Conservation (phyloP, 768 basidiomycete species). For the Xerocomellus intermedius region DNA sequence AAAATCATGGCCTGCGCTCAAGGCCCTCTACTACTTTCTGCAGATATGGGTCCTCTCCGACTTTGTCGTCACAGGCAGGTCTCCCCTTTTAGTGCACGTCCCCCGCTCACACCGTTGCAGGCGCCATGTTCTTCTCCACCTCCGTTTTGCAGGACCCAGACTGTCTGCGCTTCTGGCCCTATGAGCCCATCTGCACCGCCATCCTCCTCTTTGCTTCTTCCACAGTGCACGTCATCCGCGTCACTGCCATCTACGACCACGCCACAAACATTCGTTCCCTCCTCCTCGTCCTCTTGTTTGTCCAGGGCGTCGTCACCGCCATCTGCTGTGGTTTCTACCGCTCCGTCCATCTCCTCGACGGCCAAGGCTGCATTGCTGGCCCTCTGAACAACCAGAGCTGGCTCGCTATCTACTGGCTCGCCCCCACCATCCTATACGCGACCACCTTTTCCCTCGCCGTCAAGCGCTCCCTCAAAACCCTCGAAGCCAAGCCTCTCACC, state of each 20-base stretch:
- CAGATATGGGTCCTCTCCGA: constrained; percentile 77
- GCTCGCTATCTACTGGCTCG: constrained; percentile 86
- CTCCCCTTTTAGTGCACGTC: not conserved
- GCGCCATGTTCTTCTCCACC: constrained; percentile 83
- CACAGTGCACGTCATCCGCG: constrained; percentile 75
- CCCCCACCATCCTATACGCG: constrained; percentile 64
- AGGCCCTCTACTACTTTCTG: constrained; percentile 72
- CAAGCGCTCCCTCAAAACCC: constrained; percentile 23
- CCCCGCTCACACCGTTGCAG: constrained; percentile 35
- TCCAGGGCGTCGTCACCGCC: constrained; percentile 72
- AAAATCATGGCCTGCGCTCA: constrained; percentile 71
- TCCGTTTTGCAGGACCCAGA: constrained; percentile 51
- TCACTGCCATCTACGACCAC: constrained; percentile 74
- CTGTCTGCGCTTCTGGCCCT: constrained; percentile 74
- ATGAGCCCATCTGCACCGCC: constrained; percentile 84
- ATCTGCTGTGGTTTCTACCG: constrained; percentile 77
- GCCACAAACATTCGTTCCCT: constrained; percentile 48
- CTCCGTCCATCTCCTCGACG: constrained; percentile 69
- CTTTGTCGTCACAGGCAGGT: constrained; percentile 69
- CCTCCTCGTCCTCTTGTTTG: constrained; percentile 58
- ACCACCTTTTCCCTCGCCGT: constrained; percentile 28
- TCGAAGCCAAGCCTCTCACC: constrained; percentile 48
- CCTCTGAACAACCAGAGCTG: constrained; percentile 62
- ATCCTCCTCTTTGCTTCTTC: constrained; percentile 68
- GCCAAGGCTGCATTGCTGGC: constrained; percentile 86